These are phyloP conservation scores for Naganishia cerealis DNA, from an alignment of 1,284 basidiomycete species.

Conservation along the genomic window DNA sequence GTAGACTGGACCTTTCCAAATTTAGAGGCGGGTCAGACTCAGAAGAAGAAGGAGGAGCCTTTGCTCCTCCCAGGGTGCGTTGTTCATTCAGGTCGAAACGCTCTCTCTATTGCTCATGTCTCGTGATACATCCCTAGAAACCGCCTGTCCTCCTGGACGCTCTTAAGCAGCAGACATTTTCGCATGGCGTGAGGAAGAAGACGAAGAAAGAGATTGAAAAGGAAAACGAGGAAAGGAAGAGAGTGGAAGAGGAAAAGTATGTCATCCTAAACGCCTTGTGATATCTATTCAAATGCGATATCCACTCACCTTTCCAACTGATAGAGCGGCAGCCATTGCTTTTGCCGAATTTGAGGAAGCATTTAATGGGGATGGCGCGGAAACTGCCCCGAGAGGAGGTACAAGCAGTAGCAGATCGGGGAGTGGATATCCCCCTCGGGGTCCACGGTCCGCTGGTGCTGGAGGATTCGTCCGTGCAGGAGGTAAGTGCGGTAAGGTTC, in stretches of 20 bases:
- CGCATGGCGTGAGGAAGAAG: conserved; percentile 54
- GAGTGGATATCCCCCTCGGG: conserved; percentile 32
- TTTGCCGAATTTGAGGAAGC: conserved; percentile 84
- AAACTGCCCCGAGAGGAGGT: conserved; percentile 36
- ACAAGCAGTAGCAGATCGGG: conserved; percentile 25
- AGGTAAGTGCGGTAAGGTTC: conserved; percentile 36
- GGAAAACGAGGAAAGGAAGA: conserved; percentile 78
- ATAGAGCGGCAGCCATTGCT: conserved; percentile 52
- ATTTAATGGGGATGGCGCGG: conserved; percentile 71
- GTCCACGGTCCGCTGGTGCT: conserved; percentile 33
- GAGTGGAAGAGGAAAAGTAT: conserved; percentile 69
- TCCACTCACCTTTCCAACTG: conserved; percentile 17
- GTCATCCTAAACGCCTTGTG: conserved; percentile 23
- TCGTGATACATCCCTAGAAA: conserved; percentile 33
- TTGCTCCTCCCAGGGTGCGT: conserved; percentile 40
- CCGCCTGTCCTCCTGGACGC: conserved; percentile 45
- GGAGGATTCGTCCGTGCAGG: conserved; percentile 74
- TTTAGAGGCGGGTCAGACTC: conserved; percentile 50
- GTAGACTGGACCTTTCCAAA: conserved; percentile 49
- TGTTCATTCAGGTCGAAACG: not conserved
- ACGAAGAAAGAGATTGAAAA: conserved; percentile 80
- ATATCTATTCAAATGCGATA: not conserved
- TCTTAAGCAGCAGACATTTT: conserved; percentile 53
- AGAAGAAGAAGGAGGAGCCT: conserved; percentile 45
- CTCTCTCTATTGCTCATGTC: not conserved